Base-by-base conservation (phyloP, 768 basidiomycete species). In the Collybia nuda region DNA sequence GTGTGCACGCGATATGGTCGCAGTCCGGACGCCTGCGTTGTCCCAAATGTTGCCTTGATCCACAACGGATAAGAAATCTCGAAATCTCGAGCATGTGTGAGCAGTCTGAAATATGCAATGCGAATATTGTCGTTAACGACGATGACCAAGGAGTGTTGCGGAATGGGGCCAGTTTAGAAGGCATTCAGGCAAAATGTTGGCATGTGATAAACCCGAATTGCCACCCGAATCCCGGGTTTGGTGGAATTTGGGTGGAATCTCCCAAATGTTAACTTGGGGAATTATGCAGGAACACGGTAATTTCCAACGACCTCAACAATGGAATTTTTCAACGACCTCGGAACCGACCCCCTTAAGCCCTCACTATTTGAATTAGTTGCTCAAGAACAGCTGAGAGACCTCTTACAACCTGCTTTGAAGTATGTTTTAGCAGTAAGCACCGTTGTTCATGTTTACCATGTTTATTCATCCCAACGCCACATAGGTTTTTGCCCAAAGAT, bases 321-420 rank as follows among this genome's bases (percentile, higher is more conserved):
- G 90, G 86, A 92, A 64, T 91, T 91, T 74, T 88, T 88, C 70
- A 86, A 86, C 58, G 85, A 88, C 58, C 71, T 83, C 6, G 88
- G 88, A 24, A 76, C 78, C 7, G 86, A 91, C 61, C 79, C 87
- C 19, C 68, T 84, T 41, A 88, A 88, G 55, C 90, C 90, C 2
- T 89, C 90, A 9, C 68, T 97, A 12, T 98, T 96, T 60, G 95
- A 98, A 63, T 81, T 98, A 9, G 76, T 97, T 35, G 93, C 93
- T 6, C 91, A 97, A 66, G 95, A 97, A 57, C 94, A 98, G 64
- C 81, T 98, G 17, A 75, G 89, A 52, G 92, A 95, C 63, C 77
- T 97, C 6, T 77, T 98, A 11, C 95, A 98, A 61, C 96, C 96
- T 28, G 93, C 95, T 12, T 73, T 97, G 63, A 93, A 95, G 71